A percentile compares a stretch with the other conserved stretches of the same genome.
These are phyloP conservation scores for Apiotrichum mycotoxinovorans DNA, from an alignment of 1,284 basidiomycete species.

Conservation along the genomic window DNA sequence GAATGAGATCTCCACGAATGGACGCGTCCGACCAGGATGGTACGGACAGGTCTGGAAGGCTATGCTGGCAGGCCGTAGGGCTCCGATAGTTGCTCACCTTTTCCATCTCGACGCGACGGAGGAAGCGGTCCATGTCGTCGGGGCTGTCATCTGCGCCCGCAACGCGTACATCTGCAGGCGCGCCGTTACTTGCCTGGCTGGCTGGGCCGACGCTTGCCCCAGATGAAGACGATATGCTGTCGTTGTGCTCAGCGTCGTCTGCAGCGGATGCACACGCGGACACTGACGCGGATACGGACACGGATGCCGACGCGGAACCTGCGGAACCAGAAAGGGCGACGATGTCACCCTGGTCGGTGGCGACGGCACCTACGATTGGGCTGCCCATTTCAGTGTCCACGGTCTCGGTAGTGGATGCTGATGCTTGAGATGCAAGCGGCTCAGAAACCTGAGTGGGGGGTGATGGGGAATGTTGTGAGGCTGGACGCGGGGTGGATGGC, in stretches of 20 bases:
- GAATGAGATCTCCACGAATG: no score
- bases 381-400: no score
- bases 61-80: no score
- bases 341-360: neutral
- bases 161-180: conserved; percentile 5
- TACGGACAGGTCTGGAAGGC: no score
- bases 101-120: conserved; percentile 44
- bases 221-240: conserved; percentile 6
- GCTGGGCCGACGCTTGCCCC: conserved; percentile 8
- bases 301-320: neutral
- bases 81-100: conserved; percentile 47
- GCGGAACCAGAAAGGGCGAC: no score
- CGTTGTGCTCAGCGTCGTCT: conserved; percentile 6
- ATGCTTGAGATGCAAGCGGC: neutral
- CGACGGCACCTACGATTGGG: neutral
- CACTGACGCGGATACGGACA: neutral
- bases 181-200: conserved; percentile 5
- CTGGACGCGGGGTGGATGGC: no score
- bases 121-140: conserved; percentile 39
- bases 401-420: neutral
- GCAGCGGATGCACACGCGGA: neutral
- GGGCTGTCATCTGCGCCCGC: conserved; percentile 16
- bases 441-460: neutral
- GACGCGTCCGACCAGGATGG: neutral
- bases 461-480: no score